Evolutionary conservation across 441 rosid species (phyloP).

Genomic region (Pelargonium myrrhifolium): DNA sequence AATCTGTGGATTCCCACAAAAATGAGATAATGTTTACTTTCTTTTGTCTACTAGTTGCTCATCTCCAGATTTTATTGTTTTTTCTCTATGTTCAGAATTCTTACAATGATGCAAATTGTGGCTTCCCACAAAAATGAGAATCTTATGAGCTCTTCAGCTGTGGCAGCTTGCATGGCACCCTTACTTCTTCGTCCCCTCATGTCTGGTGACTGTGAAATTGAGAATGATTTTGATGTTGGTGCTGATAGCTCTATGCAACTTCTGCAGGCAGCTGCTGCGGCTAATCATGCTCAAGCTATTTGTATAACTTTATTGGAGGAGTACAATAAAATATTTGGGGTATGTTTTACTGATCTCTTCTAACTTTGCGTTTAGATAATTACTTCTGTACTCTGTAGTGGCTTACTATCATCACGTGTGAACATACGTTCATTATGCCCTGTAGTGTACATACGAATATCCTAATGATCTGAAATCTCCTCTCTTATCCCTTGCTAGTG

Average conservation of each 20-base stretch:
- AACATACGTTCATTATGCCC: background rate
- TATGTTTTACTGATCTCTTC: slow-evolving; percentile 32
- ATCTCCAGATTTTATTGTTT: slow-evolving; percentile 11
- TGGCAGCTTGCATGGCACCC: slow-evolving; percentile 99
- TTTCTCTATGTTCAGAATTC: slow-evolving; percentile 50
- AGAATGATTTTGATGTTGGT: slow-evolving; percentile 74
- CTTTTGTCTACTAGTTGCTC: slow-evolving; percentile 1
- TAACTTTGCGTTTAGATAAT: background rate
- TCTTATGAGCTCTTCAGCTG: slow-evolving; percentile 95
- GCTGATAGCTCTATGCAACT: slow-evolving; percentile 93
- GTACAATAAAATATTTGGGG: slow-evolving; percentile 79
- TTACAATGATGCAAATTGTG: slow-evolving; percentile 83
- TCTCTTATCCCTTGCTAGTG: background rate
- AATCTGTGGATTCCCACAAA: too few relatives aligned
- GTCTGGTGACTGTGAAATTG: slow-evolving; percentile 92
- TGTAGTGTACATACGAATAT: background rate
- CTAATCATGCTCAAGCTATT: slow-evolving; percentile 98
- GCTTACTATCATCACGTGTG: background rate
- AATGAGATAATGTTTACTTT: background rate
- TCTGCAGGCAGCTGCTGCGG: slow-evolving; percentile 97
- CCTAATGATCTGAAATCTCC: slow-evolving; percentile 5
- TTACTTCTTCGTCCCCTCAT: slow-evolving; percentile 97
- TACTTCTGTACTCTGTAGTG: background rate
- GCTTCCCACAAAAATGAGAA: slow-evolving; percentile 70
- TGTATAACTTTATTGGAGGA: slow-evolving; percentile 85